Base-by-base conservation (phyloP, 2,329 filamentous ascomycete genomes). In the Claviceps purpurea region DNA sequence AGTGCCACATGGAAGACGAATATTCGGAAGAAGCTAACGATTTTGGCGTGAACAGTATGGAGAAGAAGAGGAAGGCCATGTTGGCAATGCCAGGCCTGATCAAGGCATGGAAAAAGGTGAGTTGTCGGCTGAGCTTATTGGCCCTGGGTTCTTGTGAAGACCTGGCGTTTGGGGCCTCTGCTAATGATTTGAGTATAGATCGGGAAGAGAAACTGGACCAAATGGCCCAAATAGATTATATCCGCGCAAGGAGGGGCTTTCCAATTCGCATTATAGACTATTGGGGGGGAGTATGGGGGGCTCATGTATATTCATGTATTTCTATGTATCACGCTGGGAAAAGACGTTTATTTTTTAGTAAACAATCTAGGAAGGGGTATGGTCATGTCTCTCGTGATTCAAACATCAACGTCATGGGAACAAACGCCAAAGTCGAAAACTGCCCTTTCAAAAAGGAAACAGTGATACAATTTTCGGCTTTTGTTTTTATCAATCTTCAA, bases 71-170 rank as follows among this genome's bases (percentile, higher is more conserved):
- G 77, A 79, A 87, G 69, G 93, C 93, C 54, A 96, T 97, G 88
- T 69, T 94, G 73, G 83, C 84, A 55, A 98, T 98, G 93, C 89
- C 91, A 57, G 81, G 85, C 63, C 79, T 97, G 73, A 87, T 98
- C 67, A 81, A 85, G 68, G 77, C 86, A 68, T 98, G 91, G 93
- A 95, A 95, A 72, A 83, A 86, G 80, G 87, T 93, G 73, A 66
- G 81, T 70, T n/a, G 40, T 22, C 42, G 50, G 3, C 13, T 8
- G 30, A 3, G 30, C 30, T 34, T 3, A 11, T 34, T 34, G 8
- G 30, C 10, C 30, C 11, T 34, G 30, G 30, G 10, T 34, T 34
- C 30, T 34, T 34, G 3, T 34, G 3, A 11, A 34, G 4, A 11
- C 10, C 3, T 34, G 10, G 11, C 11, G 30, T 11, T 34, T 3